phyloP scores from a whole-genome alignment of 2,329 filamentous ascomycete genomes.

The Colletotrichum eremochloae region DNA sequence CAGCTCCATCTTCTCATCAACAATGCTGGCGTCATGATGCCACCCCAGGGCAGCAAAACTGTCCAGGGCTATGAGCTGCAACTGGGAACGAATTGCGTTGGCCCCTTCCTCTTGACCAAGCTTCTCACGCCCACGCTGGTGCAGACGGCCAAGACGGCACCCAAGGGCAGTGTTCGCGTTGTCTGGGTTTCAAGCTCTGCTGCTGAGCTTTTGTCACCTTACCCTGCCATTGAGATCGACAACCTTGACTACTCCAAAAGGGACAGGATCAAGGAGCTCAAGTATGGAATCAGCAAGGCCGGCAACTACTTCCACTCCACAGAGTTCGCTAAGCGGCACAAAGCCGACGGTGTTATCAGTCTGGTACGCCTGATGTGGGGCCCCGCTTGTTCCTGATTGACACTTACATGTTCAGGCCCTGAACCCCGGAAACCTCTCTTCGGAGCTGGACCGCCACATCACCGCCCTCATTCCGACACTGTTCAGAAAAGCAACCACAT shows the following conservation, averaged over 20 bases:
- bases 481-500: constrained; percentile 42
- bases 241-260: constrained; percentile 48
- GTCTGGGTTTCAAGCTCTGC: constrained; percentile 52
- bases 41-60: constrained; percentile 56
- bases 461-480: constrained; percentile 33
- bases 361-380: constrained; percentile 20
- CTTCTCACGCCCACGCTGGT: constrained; percentile 54
- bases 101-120: constrained; percentile 55
- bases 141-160: constrained; percentile 48
- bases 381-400: neutral
- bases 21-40: constrained; percentile 60
- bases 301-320: constrained; percentile 51
- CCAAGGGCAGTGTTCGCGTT: constrained; percentile 50
- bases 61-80: constrained; percentile 59
- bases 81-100: constrained; percentile 56
- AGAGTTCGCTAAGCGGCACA: constrained; percentile 49
- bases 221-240: constrained; percentile 46
- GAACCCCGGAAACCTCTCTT: constrained; percentile 57
- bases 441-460: constrained; percentile 49
- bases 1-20: constrained; percentile 58
- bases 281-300: constrained; percentile 51
- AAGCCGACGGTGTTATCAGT: constrained; percentile 44
- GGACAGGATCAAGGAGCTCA: constrained; percentile 43
- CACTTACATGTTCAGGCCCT: constrained; percentile 43
- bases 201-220: constrained; percentile 44